Base-by-base conservation (phyloP, 2,329 filamentous ascomycete genomes). In the Fusarium brevicatenulatum region DNA sequence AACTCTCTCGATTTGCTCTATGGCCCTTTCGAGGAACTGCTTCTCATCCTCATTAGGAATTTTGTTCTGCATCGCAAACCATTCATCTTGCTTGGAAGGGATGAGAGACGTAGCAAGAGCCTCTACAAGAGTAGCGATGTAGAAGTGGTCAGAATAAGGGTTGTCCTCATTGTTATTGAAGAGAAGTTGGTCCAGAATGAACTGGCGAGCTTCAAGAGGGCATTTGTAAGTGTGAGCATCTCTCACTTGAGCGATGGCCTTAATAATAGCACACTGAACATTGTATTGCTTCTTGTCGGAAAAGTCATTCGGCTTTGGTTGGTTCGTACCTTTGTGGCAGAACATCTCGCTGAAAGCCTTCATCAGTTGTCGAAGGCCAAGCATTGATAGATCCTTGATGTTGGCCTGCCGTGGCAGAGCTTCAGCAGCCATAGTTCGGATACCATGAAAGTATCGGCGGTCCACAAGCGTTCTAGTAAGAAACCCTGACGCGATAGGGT, bases 131-230 rank as follows among this genome's bases (percentile, higher is more conserved):
- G 88, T 92, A 12, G 94, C 91, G 60, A 99, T 90, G 79, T 98
- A 99, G 77, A 93, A 91, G 70, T 95, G 92, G 78, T 99, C 97
- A 9, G 95, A 97, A 78, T 90, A 97, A 55, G 91, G 83, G 76
- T 99, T 99, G 68, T 93, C 92, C 5, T 93, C 91, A 79, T 99
- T 99, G 82, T 99, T 95, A 79, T 99, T 99, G 84, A 95, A 95
- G 54, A 93, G 92, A 39, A 99, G 86, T 79, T 97, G 93, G 75
- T 98, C 95, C 28, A 97, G 89, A 53, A 99, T 89, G 80, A 98
- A 97, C 43, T 90, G 89, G 64, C 95, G 93, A 9, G 94, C 94
- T 58, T 91, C 87, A 78, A 92, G 86, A 1, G 95, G 95, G 60
- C 95, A 95, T 76, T 90, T 92, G 42, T 94, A 93, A 9, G 79